phyloP scores from a whole-genome alignment of 176 grass and related monocot genomes.

The Lolium perenne region DNA sequence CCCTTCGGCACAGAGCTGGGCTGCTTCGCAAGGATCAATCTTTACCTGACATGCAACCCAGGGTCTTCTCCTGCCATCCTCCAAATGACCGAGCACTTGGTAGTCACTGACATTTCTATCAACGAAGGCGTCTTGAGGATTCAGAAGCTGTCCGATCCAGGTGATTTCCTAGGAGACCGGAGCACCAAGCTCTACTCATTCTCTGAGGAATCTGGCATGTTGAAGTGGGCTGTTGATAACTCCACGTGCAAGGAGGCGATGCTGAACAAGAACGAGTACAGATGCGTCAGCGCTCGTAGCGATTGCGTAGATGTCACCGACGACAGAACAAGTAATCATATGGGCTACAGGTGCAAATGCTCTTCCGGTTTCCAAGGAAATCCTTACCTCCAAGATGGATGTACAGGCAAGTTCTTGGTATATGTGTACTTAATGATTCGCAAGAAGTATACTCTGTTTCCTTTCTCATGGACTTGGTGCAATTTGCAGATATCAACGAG shows the following conservation, averaged over 20 bases:
- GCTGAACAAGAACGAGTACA: background rate
- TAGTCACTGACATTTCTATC: slow-evolving; percentile 28
- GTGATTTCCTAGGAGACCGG: background rate
- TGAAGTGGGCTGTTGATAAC: slow-evolving; percentile 31
- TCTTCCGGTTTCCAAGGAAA: slow-evolving; percentile 42
- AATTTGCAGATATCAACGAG: slow-evolving; percentile 46
- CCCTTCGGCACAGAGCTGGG: slow-evolving; percentile 36
- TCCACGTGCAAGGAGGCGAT: background rate
- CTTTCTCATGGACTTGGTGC: background rate
- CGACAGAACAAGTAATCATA: background rate
- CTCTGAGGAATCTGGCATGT: background rate
- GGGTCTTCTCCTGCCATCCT: slow-evolving; percentile 14
- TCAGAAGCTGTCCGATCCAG: background rate
- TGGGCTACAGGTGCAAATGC: slow-evolving; percentile 44
- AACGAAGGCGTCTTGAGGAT: background rate
- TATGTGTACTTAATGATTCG: background rate
- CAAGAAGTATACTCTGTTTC: background rate
- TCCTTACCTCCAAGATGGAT: slow-evolving; percentile 48
- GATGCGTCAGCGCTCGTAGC: slow-evolving; percentile 13
- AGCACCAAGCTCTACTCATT: background rate
- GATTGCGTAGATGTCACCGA: slow-evolving; percentile 28
- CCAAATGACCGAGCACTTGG: background rate
- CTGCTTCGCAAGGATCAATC: slow-evolving; percentile 15
- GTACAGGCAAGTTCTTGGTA: background rate
- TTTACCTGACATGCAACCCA: slow-evolving; percentile 29